These are phyloP conservation scores for Paralagenidium karlingii DNA, from an alignment of 352 stramenopile genomes.

Conservation along the genomic window DNA sequence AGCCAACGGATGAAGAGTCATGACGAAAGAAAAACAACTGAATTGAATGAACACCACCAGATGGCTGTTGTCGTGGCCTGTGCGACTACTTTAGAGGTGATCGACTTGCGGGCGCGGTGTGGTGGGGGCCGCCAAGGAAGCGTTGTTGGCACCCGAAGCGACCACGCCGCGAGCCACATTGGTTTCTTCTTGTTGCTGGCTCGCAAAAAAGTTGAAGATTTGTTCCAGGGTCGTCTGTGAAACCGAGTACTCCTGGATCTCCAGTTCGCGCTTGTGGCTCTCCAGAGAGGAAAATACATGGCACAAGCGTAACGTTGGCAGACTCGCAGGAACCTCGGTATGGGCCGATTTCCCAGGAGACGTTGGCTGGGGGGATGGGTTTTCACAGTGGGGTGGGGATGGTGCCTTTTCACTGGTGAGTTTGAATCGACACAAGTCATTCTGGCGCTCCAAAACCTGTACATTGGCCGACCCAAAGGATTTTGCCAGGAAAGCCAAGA, in stretches of 20 bases:
- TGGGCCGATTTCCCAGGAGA: too few relatives aligned
- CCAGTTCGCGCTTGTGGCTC: slow-evolving; percentile 17
- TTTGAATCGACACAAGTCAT: slow-evolving; percentile 19
- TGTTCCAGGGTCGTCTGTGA: slow-evolving; percentile 55
- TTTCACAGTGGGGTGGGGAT: too few relatives aligned
- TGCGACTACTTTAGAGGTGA: too few relatives aligned
- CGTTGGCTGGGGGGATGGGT: too few relatives aligned
- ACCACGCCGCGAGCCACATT: slow-evolving; percentile 13
- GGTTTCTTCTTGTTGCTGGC: slow-evolving; percentile 27
- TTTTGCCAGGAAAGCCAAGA: slow-evolving; percentile 24
- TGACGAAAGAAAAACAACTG: too few relatives aligned
- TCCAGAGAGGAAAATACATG: slow-evolving; percentile 38
- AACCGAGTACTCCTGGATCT: slow-evolving; percentile 52
- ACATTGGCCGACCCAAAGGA: slow-evolving; percentile 21
- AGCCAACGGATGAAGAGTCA: too few relatives aligned
- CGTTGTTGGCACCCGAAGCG: too few relatives aligned
- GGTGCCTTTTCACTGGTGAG: slow-evolving; percentile 9
- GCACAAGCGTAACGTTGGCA: slow-evolving; percentile 16
- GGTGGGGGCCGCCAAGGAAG: too few relatives aligned
- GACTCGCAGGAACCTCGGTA: too few relatives aligned
- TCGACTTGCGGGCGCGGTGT: too few relatives aligned
- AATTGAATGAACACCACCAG: too few relatives aligned
- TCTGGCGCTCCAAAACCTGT: slow-evolving; percentile 20
- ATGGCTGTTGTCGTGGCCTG: too few relatives aligned
- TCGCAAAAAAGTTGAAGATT: slow-evolving; percentile 69